A percentile compares a stretch with the other conserved stretches of the same genome.
Conservation (phyloP, 805 yeast species). For the Myxozyma nipponensis region DNA sequence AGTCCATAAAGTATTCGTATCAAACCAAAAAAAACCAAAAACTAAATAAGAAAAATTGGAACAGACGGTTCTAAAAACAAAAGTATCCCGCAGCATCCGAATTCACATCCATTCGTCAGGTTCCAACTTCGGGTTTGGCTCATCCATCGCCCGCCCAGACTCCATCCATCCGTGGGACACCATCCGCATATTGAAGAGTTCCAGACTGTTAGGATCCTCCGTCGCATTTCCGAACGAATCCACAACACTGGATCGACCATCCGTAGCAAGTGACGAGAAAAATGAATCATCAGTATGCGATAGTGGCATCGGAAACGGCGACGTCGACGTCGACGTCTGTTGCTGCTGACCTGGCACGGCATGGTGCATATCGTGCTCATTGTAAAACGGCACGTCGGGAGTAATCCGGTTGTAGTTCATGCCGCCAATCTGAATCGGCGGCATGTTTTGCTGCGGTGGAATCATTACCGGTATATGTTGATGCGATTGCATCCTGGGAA, state of each 20-base stretch:
- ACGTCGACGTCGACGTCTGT: constrained; percentile 3
- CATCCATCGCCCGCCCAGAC: neutral
- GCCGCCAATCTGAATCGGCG: neutral
- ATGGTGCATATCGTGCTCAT: neutral
- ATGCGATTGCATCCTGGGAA: too few relatives aligned
- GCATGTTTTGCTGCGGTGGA: neutral
- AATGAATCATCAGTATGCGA: constrained; percentile 13
- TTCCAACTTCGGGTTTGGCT: neutral
- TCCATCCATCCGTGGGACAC: constrained; percentile 24
- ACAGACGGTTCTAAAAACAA: neutral
- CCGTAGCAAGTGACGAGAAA: constrained; percentile 23
- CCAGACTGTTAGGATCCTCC: constrained; percentile 18
- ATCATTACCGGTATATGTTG: neutral
- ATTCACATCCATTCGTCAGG: neutral
- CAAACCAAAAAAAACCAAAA: neutral
- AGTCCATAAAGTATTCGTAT: too few relatives aligned
- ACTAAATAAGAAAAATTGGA: too few relatives aligned
- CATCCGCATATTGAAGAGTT: constrained; percentile 25
- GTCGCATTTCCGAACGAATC: constrained; percentile 20
- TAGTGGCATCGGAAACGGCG: neutral
- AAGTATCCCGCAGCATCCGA: neutral
- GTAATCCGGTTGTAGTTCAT: neutral
- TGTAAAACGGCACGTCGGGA: neutral
- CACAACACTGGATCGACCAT: constrained; percentile 25
- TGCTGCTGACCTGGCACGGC: constrained; percentile 17